Base-by-base conservation (phyloP, 768 basidiomycete genomes). In the Agrocybe pediades region DNA sequence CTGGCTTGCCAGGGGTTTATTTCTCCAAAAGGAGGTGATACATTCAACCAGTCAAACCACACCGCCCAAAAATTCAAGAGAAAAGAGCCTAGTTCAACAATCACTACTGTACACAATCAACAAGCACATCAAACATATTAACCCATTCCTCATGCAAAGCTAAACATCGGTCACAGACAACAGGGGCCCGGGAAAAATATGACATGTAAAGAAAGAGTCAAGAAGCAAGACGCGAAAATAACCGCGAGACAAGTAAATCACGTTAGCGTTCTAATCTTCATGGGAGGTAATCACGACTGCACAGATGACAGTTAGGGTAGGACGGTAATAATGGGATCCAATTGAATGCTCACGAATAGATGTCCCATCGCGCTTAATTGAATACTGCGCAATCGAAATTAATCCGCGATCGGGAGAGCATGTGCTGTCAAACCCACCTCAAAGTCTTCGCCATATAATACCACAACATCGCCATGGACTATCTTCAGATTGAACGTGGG, bases 391-490 rank as follows among this genome's bases (percentile, higher is more conserved):
- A 46, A 23, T 43, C 39, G 20, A 17, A 26, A 24, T 26, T 13
- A 51, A 46, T 30, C 29, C 53, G 42, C 16, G 24, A 36, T 13
- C 46, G 29, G 25, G 24, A 57, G 23, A 43, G 44, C 60, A 46
- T 41, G 25, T 41, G 23, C 25, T 19, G 17, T 9, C 69, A 15
- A 54, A 36, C 33, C 4, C 13, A 75, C 77, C 67, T 76, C 68
- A 51, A 74, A 78, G 23, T 70, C 65, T 45, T 73, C 72, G 2
- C 77, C 76, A 46, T 64, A 39, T n/a, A 41, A 39, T 7, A 77
- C 62, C 16, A 77, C 45, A 17, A 73, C 61, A 51, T 79, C 77
- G 0, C 79, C 78, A 57, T 80, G 79, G 29, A 80, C 68, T 41
- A 80, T 64, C 9, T 70, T 72, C 15, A 77, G 54, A 17, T 63